Base-by-base conservation (phyloP, 345 rosid species). In the Eutrema japonicum region DNA sequence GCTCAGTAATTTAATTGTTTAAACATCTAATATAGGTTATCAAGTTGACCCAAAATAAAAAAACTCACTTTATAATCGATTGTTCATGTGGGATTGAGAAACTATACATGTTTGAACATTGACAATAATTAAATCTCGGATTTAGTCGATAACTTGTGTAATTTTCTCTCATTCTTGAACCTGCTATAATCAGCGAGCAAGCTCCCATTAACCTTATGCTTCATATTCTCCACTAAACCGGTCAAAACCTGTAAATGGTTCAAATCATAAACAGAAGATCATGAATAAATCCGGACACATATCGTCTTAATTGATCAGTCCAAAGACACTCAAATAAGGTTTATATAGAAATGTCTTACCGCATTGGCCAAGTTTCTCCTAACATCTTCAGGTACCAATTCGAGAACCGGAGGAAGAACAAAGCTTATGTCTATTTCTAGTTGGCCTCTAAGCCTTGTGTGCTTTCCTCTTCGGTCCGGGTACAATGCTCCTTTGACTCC, bases 381-480 rank as follows among this genome's bases (percentile, higher is more conserved):
- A 73, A 88, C 85, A 79, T 89, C 87, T 69, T 85, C 87, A 2
- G 96, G 95, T 55, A 94, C 59, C 73, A 91, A 65, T 10, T 86
- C 83, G 14, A 89, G 85, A 63, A 86, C 79, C 3, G 93, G 93
- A 66, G 98, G 98, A 56, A 88, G 90, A 2, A 86, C 83, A 63
- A 87, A 86, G 85, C 89, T 84, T 53, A 91, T 86, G 49, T 66
- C 84, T 88, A 94, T 86, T 78, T 89, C 90, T 40, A 91, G 74
- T 27, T 83, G 87, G 75, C 97, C 98, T 83, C 80, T 89, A 3
- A 94, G 91, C 61, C 88, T 82, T 30, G 85, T 87, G 47, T 65
- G 42, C 8, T 29, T 36, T 48, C 89, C 85, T 37, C 57, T 73
- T 67, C 93, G 76, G 22, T 84, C 89, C 2, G 93, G 85, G 27